phyloP scores from a whole-genome alignment of 176 grass and related monocot species.

The Aegilops speltoides region DNA sequence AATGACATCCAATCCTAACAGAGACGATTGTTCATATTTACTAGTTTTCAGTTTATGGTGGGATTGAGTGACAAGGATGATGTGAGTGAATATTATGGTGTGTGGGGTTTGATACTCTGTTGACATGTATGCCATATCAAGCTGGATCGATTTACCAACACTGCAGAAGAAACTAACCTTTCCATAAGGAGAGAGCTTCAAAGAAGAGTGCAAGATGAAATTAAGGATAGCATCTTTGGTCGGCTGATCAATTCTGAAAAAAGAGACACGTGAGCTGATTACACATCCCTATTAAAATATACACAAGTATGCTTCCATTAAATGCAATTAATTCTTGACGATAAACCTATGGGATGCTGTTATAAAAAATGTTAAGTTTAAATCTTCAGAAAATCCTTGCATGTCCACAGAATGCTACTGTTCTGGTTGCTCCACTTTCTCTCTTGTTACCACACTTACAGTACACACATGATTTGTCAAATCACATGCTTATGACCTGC shows the following conservation, averaged over 20 bases:
- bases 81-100: not conserved
- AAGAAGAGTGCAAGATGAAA: conserved; percentile 68
- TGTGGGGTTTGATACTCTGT: not conserved
- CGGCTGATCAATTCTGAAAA: conserved; percentile 71
- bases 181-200: conserved; percentile 65
- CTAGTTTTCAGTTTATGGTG: conserved; percentile 11
- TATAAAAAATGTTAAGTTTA: not conserved
- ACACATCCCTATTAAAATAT: not conserved
- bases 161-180: conserved; percentile 64
- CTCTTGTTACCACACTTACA: not conserved
- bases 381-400: not conserved
- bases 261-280: not conserved
- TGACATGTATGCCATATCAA: conserved; percentile 1
- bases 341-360: not conserved
- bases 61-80: not conserved
- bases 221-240: conserved; percentile 61
- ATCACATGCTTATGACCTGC: not conserved
- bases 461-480: not conserved
- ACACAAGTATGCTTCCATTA: not conserved
- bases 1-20: not conserved
- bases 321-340: not conserved
- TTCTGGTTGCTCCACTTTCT: not conserved
- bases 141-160: not conserved
- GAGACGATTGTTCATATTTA: conserved; percentile 6
- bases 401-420: not conserved